Evolutionary conservation across 1,139 yeast species (phyloP), one percentile per base, ranked within the genome.

Genomic region (Hemisphaericaspora subhashii): DNA sequence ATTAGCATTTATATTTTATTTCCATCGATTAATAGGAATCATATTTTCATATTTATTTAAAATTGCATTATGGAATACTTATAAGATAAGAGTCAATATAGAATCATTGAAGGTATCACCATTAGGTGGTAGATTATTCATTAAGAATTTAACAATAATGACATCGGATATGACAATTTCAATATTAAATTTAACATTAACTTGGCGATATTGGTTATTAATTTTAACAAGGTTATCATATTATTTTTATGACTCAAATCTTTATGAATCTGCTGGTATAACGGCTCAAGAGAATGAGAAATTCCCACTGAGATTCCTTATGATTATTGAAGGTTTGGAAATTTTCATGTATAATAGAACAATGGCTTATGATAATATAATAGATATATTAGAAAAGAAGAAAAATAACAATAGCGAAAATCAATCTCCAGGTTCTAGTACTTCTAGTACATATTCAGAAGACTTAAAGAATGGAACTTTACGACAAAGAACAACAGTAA

Each of bases 141-240:
- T 89, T 54, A 86, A 83, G 51, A 88, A 89, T 55, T 57, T 89
- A 21, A 76, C 86, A 1, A 69, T 87, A 16, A 76, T 84, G 9
- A 85, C 88, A 10, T 70, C 79, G 35, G 85, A 90, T 60, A 79
- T 79, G 46, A 79, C 95, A 2, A 57, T 86, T 2, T 76, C 88
- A 6, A 70, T 86, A 2, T 72, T 86, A 16, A 82, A 83, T 46
- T 82, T 90, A 3, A 78, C 80, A 47, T 57, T 92, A 23, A 86
- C 95, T 0, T 92, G 98, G 98, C 61, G 95, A 44, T 92, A 88
- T 58, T 92, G 98, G 98, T 66, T 71, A 14, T 53, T 86, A 39
- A 66, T 67, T 4, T 57, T 67, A 14, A 74, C 81, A 3, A 67
- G 85, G 49, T 53, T 68, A 27, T 69, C 82, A 1, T 75, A 69